Percentiles rank a stretch among this genome's conserved stretches.
These are phyloP conservation scores for Populus hybrid DNA, from an alignment of 441 rosid genomes.

Conservation along the genomic window DNA sequence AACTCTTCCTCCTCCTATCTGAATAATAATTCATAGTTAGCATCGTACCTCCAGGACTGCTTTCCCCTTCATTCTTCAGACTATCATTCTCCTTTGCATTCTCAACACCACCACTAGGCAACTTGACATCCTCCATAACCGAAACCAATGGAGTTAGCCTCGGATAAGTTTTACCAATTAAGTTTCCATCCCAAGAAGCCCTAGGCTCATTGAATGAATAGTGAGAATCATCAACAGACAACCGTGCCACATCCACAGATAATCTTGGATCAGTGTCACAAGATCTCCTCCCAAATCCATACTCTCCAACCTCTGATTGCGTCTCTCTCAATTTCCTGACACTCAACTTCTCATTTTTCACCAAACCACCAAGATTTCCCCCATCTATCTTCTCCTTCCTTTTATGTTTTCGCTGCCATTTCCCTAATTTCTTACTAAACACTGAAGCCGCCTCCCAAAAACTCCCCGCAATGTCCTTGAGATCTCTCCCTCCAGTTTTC, in stretches of 20 bases:
- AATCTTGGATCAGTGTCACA: slow-evolving; percentile 95
- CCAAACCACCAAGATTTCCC: slow-evolving; percentile 30
- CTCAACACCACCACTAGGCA: slow-evolving; percentile 62
- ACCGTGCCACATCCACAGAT: slow-evolving; percentile 73
- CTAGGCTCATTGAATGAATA: slow-evolving; percentile 89
- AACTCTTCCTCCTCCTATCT: slow-evolving; percentile 75
- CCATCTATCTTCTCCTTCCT: slow-evolving; percentile 47
- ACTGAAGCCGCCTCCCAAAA: slow-evolving; percentile 95
- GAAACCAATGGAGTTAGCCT: slow-evolving; percentile 69
- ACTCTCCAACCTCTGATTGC: slow-evolving; percentile 96
- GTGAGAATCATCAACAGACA: slow-evolving; percentile 73
- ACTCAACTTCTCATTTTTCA: slow-evolving; percentile 66
- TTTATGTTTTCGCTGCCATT: slow-evolving; percentile 88
- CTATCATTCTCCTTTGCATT: slow-evolving; percentile 28
- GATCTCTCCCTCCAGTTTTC: slow-evolving; percentile 61
- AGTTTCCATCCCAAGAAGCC: slow-evolving; percentile 92
- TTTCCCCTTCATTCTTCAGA: slow-evolving; percentile 35
- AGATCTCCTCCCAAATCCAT: slow-evolving; percentile 86
- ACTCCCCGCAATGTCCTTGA: slow-evolving; percentile 56
- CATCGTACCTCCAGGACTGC: slow-evolving; percentile 77
- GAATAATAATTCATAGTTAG: slow-evolving; percentile 89
- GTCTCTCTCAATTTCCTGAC: slow-evolving; percentile 81
- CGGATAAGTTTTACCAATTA: slow-evolving; percentile 62
- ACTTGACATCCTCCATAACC: slow-evolving; percentile 69
- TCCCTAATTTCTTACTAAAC: slow-evolving; percentile 86